These are phyloP conservation scores for Nitzschia putrida DNA, from an alignment of 108 stramenopile species.

Conservation along the genomic window DNA sequence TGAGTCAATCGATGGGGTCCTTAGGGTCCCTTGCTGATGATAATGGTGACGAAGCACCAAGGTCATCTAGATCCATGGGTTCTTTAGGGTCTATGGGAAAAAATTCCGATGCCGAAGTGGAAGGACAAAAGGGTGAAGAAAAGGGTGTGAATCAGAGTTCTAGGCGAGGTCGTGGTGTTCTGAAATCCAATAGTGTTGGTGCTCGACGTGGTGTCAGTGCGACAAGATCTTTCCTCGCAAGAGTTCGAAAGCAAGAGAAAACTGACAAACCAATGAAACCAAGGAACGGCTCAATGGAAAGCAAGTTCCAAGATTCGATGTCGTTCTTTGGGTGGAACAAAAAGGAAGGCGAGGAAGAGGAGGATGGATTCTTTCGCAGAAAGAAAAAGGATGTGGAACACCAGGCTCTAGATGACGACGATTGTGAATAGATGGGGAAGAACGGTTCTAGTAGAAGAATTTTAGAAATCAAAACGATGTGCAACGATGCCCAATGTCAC, in stretches of 20 bases:
- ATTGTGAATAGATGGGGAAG: not conserved
- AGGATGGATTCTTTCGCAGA: slow-evolving; percentile 6
- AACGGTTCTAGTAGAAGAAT: no score
- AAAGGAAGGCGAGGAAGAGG: slow-evolving; percentile 6
- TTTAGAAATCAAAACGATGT: no score
- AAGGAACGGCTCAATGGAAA: not conserved
- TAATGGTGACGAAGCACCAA: not conserved
- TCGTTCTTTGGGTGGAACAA: slow-evolving; percentile 16
- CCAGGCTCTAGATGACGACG: slow-evolving; percentile 17
- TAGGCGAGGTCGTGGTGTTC: not conserved
- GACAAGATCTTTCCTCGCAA: not conserved
- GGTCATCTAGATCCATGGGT: not conserved
- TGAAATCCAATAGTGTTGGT: not conserved
- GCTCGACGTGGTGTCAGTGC: slow-evolving; percentile 9
- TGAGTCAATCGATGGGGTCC: not conserved
- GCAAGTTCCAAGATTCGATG: slow-evolving; percentile 13
- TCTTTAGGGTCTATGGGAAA: slow-evolving; percentile 2
- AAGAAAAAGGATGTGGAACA: slow-evolving; percentile 2
- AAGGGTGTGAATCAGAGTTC: slow-evolving; percentile 5
- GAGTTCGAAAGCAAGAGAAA: not conserved
- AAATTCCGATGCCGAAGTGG: not conserved
- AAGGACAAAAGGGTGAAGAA: not conserved
- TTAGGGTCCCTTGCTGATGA: not conserved
- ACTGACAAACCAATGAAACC: slow-evolving; percentile 1
- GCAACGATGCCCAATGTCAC: no score